phyloP scores from a whole-genome alignment of 2,329 filamentous ascomycete genomes.

The Phoma sp. region DNA sequence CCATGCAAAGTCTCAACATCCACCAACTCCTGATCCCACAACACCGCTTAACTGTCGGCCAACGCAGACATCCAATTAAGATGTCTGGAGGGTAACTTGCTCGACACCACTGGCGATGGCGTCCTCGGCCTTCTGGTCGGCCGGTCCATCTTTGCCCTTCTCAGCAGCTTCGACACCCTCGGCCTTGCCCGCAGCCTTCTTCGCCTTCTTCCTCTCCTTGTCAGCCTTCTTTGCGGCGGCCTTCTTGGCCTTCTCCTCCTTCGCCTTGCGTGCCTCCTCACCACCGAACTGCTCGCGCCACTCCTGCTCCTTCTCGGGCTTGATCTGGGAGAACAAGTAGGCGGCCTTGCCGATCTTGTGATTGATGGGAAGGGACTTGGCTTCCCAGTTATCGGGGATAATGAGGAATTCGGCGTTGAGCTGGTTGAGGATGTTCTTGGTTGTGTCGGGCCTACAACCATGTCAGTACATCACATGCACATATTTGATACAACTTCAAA shows the following conservation, averaged over 20 bases:
- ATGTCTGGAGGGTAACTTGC: constrained; percentile 55
- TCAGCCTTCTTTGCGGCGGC: constrained; percentile 66
- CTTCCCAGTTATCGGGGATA: constrained; percentile 63
- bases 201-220: constrained; percentile 67
- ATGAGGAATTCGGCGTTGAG: constrained; percentile 64
- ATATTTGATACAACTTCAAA: not conserved
- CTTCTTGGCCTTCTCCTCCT: constrained; percentile 72
- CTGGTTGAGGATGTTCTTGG: constrained; percentile 78
- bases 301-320: constrained; percentile 79
- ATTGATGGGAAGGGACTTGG: constrained; percentile 60
- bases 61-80: constrained; percentile 26
- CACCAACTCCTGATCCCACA: not conserved
- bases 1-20: constrained; percentile 6
- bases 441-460: constrained; percentile 41
- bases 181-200: constrained; percentile 67
- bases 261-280: constrained; percentile 69
- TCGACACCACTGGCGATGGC: constrained; percentile 55
- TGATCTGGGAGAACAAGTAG: constrained; percentile 84
- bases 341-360: constrained; percentile 83
- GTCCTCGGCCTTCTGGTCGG: constrained; percentile 51
- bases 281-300: constrained; percentile 81
- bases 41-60: not conserved
- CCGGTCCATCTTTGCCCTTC: constrained; percentile 66
- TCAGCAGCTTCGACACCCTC: constrained; percentile 83
- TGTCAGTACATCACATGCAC: constrained; percentile 11